Conservation (phyloP, 139 green algal genomes). For the Chlamydomonas incerta region DNA sequence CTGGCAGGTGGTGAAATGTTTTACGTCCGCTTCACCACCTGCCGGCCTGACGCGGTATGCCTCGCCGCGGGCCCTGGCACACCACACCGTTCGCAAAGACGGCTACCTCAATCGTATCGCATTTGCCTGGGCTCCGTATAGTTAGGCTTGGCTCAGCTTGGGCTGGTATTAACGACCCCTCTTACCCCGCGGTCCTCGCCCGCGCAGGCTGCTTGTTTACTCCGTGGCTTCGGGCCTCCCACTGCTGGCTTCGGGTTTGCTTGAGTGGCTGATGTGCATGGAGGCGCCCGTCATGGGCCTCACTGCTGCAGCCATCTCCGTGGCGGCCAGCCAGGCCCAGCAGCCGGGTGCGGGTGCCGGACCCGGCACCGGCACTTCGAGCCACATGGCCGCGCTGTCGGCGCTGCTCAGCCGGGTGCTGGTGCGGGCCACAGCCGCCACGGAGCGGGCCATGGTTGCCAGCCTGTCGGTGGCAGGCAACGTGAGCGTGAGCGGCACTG, state of each 20-base stretch:
- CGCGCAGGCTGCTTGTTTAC: slow-evolving; percentile 2
- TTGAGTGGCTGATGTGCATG: slow-evolving; percentile 9
- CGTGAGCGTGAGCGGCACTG: no score
- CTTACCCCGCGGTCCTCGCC: no score
- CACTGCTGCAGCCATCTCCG: background rate
- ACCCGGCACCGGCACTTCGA: background rate
- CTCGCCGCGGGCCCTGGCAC: no score
- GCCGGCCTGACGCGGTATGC: no score
- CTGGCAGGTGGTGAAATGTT: no score
- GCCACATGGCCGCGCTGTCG: background rate
- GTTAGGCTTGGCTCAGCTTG: no score
- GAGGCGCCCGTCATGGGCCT: background rate
- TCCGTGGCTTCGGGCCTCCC: background rate
- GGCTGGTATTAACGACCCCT: no score
- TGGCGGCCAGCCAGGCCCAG: background rate
- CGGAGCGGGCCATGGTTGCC: background rate
- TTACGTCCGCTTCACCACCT: no score
- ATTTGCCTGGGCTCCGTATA: no score
- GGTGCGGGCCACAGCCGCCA: background rate
- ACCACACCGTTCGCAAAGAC: no score
- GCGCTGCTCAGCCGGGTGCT: background rate
- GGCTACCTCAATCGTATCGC: no score
- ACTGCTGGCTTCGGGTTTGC: background rate
- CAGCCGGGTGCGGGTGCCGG: no score
- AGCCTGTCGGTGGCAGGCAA: background rate